Evolutionary conservation across 495 filamentous ascomycete species (phyloP).

Genomic region (Lasiosphaeria ovina): DNA sequence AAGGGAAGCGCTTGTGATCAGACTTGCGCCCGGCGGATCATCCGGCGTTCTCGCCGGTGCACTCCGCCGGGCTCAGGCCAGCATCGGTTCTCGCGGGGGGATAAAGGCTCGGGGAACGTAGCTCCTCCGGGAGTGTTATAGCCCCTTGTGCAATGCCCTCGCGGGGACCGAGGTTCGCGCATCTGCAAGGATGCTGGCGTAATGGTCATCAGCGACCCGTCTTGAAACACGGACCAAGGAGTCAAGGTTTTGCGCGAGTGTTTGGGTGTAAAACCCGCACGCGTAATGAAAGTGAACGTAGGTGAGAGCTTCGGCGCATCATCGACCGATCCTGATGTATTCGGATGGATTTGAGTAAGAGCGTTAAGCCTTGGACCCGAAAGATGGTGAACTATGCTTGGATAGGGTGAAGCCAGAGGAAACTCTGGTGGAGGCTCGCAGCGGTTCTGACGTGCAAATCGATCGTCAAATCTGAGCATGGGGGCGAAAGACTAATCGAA

Average conservation of each 20-base stretch:
- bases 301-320: slow-evolving; percentile 42
- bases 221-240: slow-evolving; percentile 76
- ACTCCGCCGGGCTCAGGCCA: slow-evolving; percentile 57
- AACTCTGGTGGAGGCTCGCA: too few relatives aligned
- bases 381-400: too few relatives aligned
- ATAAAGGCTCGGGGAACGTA: slow-evolving; percentile 60
- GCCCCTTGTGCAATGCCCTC: slow-evolving; percentile 49
- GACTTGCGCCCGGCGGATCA: slow-evolving; percentile 56
- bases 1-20: slow-evolving; percentile 69
- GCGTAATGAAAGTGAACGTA: slow-evolving; percentile 69
- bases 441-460: slow-evolving; percentile 76
- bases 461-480: slow-evolving; percentile 66
- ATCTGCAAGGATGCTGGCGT: slow-evolving; percentile 59
- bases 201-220: slow-evolving; percentile 61
- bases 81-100: slow-evolving; percentile 59
- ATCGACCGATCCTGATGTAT: slow-evolving; percentile 73
- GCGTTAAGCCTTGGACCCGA: slow-evolving; percentile 70
- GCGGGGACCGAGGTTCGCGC: slow-evolving; percentile 27
- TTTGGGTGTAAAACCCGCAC: slow-evolving; percentile 67
- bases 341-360: slow-evolving; percentile 77
- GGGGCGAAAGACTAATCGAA: slow-evolving; percentile 68
- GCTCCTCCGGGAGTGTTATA: slow-evolving; percentile 58
- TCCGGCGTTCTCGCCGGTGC: slow-evolving; percentile 54
- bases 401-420: too few relatives aligned
- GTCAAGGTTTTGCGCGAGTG: slow-evolving; percentile 68